Evolutionary conservation across 257 asterid species (phyloP).

Genomic region (Solanum chiquidenum): DNA sequence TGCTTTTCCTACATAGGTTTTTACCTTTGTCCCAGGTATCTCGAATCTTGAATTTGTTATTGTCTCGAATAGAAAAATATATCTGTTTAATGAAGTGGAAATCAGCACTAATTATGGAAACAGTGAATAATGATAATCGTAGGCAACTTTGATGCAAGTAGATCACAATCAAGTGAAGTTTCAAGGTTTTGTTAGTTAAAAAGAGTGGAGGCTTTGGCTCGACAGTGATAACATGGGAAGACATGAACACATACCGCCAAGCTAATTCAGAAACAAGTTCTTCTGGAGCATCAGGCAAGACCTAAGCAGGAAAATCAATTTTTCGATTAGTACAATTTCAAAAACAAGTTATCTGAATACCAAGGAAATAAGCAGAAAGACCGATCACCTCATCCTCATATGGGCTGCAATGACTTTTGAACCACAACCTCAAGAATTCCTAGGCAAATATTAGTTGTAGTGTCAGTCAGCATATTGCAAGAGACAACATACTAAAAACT

Average conservation of each 20-base stretch:
- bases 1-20: neutral
- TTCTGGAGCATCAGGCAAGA: conserved; percentile 87
- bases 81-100: conserved; percentile 32
- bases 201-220: neutral
- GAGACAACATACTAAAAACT: neutral
- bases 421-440: conserved; percentile 98
- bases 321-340: neutral
- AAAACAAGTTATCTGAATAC: neutral
- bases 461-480: conserved; percentile 13
- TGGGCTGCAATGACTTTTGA: conserved; percentile 81
- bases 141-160: neutral
- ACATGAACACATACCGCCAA: conserved; percentile 54
- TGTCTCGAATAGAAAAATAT: conserved; percentile 73
- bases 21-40: conserved; percentile 50
- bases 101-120: neutral
- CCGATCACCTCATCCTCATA: conserved; percentile 69
- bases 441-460: conserved; percentile 16
- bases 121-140: neutral
- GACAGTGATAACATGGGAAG: neutral
- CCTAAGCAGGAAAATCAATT: conserved; percentile 21
- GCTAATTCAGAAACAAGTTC: conserved; percentile 85
- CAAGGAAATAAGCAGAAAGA: neutral
- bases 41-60: conserved; percentile 62
- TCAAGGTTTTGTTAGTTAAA: neutral
- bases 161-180: neutral